Base-by-base conservation (phyloP, 2,329 filamentous ascomycete species). In the Xylaria sp. region DNA sequence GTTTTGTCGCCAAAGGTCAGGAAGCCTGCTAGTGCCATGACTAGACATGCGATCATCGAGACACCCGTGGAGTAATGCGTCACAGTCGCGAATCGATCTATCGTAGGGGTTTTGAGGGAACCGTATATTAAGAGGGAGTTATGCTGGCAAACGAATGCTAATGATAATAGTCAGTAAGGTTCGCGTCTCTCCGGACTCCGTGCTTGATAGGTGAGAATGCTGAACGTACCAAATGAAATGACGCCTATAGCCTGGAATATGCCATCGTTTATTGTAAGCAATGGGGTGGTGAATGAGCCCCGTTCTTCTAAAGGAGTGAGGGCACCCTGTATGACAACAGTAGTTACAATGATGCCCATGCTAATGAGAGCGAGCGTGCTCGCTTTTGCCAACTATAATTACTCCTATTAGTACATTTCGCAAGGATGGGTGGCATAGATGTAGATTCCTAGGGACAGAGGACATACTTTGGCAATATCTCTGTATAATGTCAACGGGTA, bases 71-170 rank as follows among this genome's bases (percentile, higher is more conserved):
- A 97, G 82, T 93, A 97, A 83, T 99, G 96, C 44, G 96, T 99
- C 47, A 99, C 95, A 65, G 86, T 90, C 44, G 94, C 86, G 83
- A 99, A 99, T 71, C 97, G 93, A 84, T 98, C 94, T 75, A 99
- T 92, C 0, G 96, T 99, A 1, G 96, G 96, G 60, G 92, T 98
- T 75, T 92, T 91, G 70, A 99, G 88, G 2, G 95, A 98, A 73
- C 95, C 95, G 82, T 99, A 99, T 78, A 99, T 99, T 65, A 99
- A 87, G 69, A 99, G 91, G 60, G 93, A 97, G 83, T 99, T 99
- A 84, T 99, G 96, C 79, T 99, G 89, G 79, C 89, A 91, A 72
- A 91, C 89, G 71, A 91, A 91, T 59, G 89, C 89, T 87, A 59
- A 13, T 6, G 6, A 50, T 3, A 9, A 10, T 3, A 5, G 71